Base-by-base conservation (phyloP, 345 rosid species). In the Arabis alpina region DNA sequence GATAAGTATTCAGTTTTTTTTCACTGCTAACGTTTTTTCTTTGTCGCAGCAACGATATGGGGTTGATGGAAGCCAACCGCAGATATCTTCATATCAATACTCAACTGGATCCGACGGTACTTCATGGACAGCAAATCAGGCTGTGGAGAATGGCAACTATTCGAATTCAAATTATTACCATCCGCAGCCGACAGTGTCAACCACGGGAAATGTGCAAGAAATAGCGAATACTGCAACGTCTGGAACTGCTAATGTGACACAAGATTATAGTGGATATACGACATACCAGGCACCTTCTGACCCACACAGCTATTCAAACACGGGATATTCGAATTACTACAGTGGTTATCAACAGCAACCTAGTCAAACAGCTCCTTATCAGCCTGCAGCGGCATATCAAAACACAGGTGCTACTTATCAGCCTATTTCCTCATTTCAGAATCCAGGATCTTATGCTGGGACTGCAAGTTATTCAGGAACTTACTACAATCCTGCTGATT, bases 351-450 rank as follows among this genome's bases (percentile, higher is more conserved):
- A 88, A 80, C 96, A 88, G 76, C 97, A 84, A 76, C 80, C 86
- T 72, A 86, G 74, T 77, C 89, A 84, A 67, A 77, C 97, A 13
- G 88, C 84, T 78, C 51, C 97, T 67, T 93, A 86, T 85, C 89
- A 85, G 85, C 88, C 97, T 74, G 83, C 80, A 68, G 97, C 86
- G 82, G 87, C 94, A 70, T 95, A 92, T 86, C 98, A 90, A 86
- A 95, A 88, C 78, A 86, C 99, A 86, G 93, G 98, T 90, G 93
- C 89, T 88, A 86, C 97, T 90, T 90, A 86, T 87, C 97, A 92
- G 92, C 98, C 98, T 86, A 76, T 87, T 88, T 90, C 97, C 84
- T 88, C 99, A 68, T 90, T 90, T 92, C 99, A 85, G 96, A 95
- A 92, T 87, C 80, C 96, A 68, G 98, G 96, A 92, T 95, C 99